Conservation (phyloP, 805 yeast species). For the Candida golubevii region DNA sequence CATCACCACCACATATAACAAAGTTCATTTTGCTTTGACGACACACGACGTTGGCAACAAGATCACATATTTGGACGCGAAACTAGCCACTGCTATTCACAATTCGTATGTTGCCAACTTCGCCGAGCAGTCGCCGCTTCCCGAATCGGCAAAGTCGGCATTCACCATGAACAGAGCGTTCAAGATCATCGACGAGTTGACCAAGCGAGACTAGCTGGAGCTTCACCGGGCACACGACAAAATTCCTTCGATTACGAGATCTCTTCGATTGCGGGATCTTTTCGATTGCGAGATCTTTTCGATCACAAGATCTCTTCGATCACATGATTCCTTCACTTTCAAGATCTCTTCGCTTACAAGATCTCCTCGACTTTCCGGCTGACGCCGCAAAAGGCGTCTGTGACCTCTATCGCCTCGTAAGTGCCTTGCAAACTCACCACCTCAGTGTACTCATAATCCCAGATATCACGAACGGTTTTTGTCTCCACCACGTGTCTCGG, state of each 20-base stretch:
- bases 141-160: neutral
- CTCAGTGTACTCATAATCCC: constrained; percentile 64
- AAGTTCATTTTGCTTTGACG: constrained; percentile 48
- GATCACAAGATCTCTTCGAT: constrained; percentile 12
- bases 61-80: constrained; percentile 52
- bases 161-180: constrained; percentile 11
- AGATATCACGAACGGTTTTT: constrained; percentile 65
- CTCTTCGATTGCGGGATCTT: too few species aligned
- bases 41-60: constrained; percentile 61
- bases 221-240: too few species aligned
- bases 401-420: constrained; percentile 87
- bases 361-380: constrained; percentile 15
- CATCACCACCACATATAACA: constrained; percentile 57
- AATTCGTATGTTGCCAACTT: constrained; percentile 6
- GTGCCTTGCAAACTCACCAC: constrained; percentile 85
- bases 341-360: constrained; percentile 1
- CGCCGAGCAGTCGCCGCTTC: constrained; percentile 4
- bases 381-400: constrained; percentile 69
- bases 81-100: constrained; percentile 45
- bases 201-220: constrained; percentile 4
- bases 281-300: too few species aligned
- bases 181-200: constrained; percentile 14
- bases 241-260: too few species aligned
- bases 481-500: constrained; percentile 38
- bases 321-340: too few species aligned